A percentile compares a stretch with the other conserved stretches of the same genome.
Evolutionary conservation across 306 rosid species (phyloP).

Genomic region (Cajanus cajan): DNA sequence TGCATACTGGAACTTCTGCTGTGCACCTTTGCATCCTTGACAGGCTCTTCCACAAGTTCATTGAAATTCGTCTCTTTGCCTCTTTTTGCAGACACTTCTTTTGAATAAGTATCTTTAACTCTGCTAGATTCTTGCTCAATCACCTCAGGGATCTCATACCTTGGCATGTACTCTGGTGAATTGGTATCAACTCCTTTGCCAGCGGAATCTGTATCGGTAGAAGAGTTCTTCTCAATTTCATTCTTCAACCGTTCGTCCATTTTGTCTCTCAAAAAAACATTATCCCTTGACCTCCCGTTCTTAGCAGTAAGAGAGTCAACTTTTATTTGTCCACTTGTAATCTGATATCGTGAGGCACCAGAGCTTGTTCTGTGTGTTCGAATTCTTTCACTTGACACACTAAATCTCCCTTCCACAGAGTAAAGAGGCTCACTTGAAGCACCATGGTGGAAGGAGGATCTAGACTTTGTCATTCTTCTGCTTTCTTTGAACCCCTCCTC

Average conservation of each 20-base stretch:
- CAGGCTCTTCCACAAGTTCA: slow-evolving; percentile 5
- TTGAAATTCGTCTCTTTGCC: slow-evolving; percentile 27
- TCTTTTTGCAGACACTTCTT: slow-evolving; percentile 4
- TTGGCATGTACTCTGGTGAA: slow-evolving; percentile 13
- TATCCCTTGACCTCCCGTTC: slow-evolving; percentile 15
- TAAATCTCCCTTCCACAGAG: slow-evolving; percentile 35
- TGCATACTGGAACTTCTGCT: slow-evolving; percentile 18
- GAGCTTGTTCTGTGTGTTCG: slow-evolving; percentile 35
- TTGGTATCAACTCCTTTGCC: not conserved
- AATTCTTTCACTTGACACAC: slow-evolving; percentile 35
- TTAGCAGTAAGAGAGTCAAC: not conserved
- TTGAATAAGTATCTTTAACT: slow-evolving; percentile 1
- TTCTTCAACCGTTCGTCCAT: slow-evolving; percentile 17
- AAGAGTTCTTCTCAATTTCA: slow-evolving; percentile 18
- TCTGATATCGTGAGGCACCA: slow-evolving; percentile 24
- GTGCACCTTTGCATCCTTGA: slow-evolving; percentile 15
- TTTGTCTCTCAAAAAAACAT: slow-evolving; percentile 2
- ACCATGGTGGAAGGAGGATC: slow-evolving; percentile 46
- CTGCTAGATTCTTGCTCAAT: not conserved
- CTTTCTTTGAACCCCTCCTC: slow-evolving; percentile 78
- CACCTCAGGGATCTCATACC: slow-evolving; percentile 28
- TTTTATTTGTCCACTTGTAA: not conserved
- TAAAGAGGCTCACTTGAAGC: slow-evolving; percentile 33
- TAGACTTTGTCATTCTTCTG: slow-evolving; percentile 46
- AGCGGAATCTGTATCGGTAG: not conserved